Evolutionary conservation across 2,329 filamentous ascomycete species (phyloP).

Genomic region (Paraphoma sp.): DNA sequence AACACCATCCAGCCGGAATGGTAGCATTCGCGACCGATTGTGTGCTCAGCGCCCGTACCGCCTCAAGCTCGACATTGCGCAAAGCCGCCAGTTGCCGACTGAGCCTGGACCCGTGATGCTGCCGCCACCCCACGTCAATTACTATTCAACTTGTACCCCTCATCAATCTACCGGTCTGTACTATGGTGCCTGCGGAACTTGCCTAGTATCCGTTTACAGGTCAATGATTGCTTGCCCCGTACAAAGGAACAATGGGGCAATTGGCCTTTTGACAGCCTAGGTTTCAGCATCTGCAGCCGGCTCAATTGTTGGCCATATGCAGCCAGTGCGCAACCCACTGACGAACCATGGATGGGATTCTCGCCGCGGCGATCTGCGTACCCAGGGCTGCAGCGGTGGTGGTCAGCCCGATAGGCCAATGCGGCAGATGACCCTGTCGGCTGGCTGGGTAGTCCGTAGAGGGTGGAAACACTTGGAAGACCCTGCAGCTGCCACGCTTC

Average conservation of each 20-base stretch:
- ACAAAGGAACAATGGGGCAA: neutral
- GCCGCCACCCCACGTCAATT: conserved; percentile 6
- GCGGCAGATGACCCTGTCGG: conserved; percentile 35
- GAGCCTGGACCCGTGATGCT: conserved; percentile 5
- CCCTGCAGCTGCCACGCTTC: conserved; percentile 43
- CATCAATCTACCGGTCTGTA: conserved; percentile 16
- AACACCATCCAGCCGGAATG: neutral
- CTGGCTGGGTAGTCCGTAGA: conserved; percentile 29
- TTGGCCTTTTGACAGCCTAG: neutral
- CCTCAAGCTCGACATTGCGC: conserved; percentile 6
- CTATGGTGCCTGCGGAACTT: neutral
- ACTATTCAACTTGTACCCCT: conserved; percentile 20
- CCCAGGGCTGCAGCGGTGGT: conserved; percentile 28
- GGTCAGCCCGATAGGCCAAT: conserved; percentile 45
- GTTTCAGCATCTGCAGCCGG: neutral
- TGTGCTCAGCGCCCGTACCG: conserved; percentile 17
- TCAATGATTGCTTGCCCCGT: neutral
- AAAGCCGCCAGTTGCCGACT: conserved; percentile 28
- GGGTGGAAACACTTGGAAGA: conserved; percentile 22
- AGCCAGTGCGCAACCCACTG: neutral
- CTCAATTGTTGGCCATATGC: neutral
- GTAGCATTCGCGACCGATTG: conserved; percentile 3
- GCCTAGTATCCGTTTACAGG: conserved; percentile 1
- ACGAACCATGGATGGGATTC: conserved; percentile 21
- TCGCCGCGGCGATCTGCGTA: conserved; percentile 38